Percentiles rank a stretch among this genome's conserved stretches.
Evolutionary conservation across 495 filamentous ascomycete species (phyloP).

Genomic region (Penicillium manginii): DNA sequence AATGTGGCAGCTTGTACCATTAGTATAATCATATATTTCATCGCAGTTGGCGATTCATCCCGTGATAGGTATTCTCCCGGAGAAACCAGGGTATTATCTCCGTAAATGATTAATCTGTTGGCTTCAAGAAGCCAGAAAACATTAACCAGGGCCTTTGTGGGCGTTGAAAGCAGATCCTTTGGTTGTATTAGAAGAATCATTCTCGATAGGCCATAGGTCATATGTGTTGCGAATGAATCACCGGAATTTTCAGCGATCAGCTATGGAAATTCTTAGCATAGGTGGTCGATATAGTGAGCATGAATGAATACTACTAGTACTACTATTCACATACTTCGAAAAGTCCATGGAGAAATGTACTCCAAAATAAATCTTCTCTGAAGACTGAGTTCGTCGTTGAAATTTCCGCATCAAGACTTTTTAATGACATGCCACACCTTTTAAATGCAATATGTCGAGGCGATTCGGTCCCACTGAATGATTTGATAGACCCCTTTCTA

Average conservation of each 20-base stretch:
- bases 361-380: neutral
- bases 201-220: neutral
- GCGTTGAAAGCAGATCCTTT: neutral
- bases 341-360: neutral
- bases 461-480: neutral
- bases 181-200: neutral
- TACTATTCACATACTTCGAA: neutral
- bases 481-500: neutral
- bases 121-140: neutral
- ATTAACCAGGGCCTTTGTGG: neutral
- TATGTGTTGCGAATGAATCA: neutral
- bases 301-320: too few relatives aligned
- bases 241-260: neutral
- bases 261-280: neutral
- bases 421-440: neutral
- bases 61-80: neutral
- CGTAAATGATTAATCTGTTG: neutral
- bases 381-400: neutral
- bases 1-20: neutral
- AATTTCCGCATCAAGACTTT: neutral
- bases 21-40: neutral
- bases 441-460: neutral
- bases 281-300: too few relatives aligned
- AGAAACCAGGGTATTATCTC: neutral
- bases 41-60: neutral